Base-by-base conservation (phyloP, 1,139 yeast species). In the Scheffersomyces cryptocercus region DNA sequence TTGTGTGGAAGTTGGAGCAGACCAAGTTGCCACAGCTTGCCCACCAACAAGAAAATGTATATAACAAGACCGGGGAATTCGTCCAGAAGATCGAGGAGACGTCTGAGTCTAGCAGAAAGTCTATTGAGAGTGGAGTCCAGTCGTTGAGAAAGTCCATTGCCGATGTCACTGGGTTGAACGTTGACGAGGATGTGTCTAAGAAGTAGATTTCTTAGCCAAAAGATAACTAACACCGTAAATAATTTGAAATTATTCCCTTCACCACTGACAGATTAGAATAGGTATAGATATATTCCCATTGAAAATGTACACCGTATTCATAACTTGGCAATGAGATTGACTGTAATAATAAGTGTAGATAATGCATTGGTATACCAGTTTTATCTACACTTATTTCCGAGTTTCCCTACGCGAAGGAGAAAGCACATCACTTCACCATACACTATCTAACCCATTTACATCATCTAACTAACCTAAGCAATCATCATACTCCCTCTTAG, bases 1-100 rank as follows among this genome's bases (percentile, higher is more conserved):
- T 85, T 51, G 65, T 81, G 3, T 85, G 91, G 82, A 73, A 71
- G 42, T 73, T 82, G 51, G 97, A 93, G 65, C 72, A 82, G 60
- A 65, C 75, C 45, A 71, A 75, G 36, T 69, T 85, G 43, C 95
- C 97, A 3, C 73, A 70, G 35, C 64, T 89, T 36, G 90, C 95
- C 7, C 67, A 78, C 40, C 81, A 79, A 46, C 97, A 91, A 56
- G 67, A 73, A 41, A 60, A 64, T 38, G 72, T 82, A 28, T 67
- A 70, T 35, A 57, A 64, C 38, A 71, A 71, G 48, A 74, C 83
- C 30, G 82, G 77, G 35, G 70, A 68, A 20, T 58, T 85, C 33
- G 54, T 76, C 13, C 63, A 66, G 33, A 63, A 70, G 39, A 67
- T 84, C 12, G 79, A 70, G 43, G 49, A 59, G 15, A 56, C 73